A percentile compares a stretch with the other conserved stretches of the same genome.
Conservation (phyloP, 345 rosid genomes). For the Gossypium mustelinum region DNA sequence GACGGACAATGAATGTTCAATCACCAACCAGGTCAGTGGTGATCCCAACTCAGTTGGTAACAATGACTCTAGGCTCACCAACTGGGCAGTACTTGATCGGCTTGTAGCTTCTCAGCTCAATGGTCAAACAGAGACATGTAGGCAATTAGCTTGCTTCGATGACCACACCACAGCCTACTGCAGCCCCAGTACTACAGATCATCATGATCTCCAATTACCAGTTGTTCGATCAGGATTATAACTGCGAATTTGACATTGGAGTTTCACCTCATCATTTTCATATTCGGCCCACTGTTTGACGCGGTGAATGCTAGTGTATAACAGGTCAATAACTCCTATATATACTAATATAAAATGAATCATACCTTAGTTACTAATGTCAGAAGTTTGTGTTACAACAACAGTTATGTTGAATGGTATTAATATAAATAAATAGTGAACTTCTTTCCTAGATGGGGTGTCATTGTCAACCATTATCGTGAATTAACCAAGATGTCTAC, state of each 20-base stretch:
- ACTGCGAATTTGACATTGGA: constrained; percentile 42
- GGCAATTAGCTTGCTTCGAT: constrained; percentile 32
- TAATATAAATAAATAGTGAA: constrained; percentile 19
- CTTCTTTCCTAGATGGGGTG: constrained; percentile 20
- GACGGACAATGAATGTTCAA: constrained; percentile 24
- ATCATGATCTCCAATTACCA: constrained; percentile 34
- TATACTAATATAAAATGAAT: neutral
- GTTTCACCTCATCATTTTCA: constrained; percentile 29
- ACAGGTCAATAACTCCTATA: constrained; percentile 15
- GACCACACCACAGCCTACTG: constrained; percentile 26
- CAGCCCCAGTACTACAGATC: constrained; percentile 17
- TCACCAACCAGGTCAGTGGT: constrained; percentile 35
- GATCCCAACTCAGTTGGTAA: constrained; percentile 19
- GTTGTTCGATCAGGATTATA: constrained; percentile 31
- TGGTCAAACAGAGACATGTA: constrained; percentile 42
- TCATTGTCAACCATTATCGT: constrained; percentile 31
- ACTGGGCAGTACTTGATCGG: constrained; percentile 68
- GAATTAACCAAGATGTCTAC: constrained; percentile 28
- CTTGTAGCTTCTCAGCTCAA: constrained; percentile 75
- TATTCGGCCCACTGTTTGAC: constrained; percentile 33
- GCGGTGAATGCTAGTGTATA: constrained; percentile 33
- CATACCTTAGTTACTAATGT: constrained; percentile 15
- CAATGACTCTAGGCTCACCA: constrained; percentile 26
- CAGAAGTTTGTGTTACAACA: constrained; percentile 23
- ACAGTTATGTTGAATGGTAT: constrained; percentile 13